Percentiles rank a stretch among this genome's conserved stretches.
Evolutionary conservation across 177 flowering plant genomes (phyloP).

Genomic region (Telopea speciosissima): DNA sequence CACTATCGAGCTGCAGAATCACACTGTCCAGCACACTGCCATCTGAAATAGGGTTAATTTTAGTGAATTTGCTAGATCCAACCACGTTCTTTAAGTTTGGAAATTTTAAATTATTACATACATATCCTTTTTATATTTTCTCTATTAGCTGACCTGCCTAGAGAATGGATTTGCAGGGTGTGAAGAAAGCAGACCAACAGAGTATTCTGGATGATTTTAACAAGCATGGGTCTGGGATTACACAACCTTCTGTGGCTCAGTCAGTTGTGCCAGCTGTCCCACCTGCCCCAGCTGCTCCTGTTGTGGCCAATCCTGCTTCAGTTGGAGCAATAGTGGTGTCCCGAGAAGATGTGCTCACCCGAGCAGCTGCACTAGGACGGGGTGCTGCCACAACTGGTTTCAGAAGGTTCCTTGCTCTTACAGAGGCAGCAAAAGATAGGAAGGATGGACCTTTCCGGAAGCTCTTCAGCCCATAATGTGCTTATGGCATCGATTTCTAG

Average conservation of each 20-base stretch:
- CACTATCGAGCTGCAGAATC: no score
- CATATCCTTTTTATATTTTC: not conserved
- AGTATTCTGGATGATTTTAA: conserved; percentile 84
- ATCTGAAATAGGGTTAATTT: not conserved
- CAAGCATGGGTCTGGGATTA: conserved; percentile 63
- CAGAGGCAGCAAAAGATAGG: conserved; percentile 92
- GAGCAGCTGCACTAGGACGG: conserved; percentile 97
- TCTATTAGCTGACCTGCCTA: not conserved
- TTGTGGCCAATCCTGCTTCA: conserved; percentile 23
- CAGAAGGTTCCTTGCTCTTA: conserved; percentile 87
- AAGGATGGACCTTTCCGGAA: conserved; percentile 94
- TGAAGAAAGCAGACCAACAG: conserved; percentile 88
- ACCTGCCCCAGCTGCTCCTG: conserved; percentile 19
- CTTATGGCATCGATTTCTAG: not conserved
- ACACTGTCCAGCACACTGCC: no score
- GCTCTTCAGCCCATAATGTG: conserved; percentile 59
- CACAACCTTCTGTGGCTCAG: conserved; percentile 41
- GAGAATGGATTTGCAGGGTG: conserved; percentile 49
- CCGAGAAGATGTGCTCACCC: conserved; percentile 80
- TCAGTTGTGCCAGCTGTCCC: conserved; percentile 33
- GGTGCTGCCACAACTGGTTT: conserved; percentile 96
- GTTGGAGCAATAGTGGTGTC: conserved; percentile 48
- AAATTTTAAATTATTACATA: no score
- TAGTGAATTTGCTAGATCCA: not conserved
- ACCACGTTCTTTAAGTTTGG: not conserved